These are phyloP conservation scores for Aspergillus leporis DNA, from an alignment of 495 filamentous ascomycete species.

Conservation along the genomic window DNA sequence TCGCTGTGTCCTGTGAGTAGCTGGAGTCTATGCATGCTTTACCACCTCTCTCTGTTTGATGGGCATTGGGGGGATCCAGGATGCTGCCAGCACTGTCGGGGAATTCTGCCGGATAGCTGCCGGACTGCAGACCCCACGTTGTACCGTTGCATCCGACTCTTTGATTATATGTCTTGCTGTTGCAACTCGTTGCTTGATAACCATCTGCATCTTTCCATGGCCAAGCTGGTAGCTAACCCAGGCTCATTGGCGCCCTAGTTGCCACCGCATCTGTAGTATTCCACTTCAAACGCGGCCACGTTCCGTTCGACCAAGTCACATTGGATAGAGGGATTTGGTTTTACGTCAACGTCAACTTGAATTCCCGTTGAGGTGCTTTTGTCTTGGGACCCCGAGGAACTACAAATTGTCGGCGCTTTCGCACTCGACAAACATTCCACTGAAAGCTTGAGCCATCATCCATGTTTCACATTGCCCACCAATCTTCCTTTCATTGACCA, in stretches of 20 bases:
- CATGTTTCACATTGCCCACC: slow-evolving; percentile 9
- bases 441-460: not conserved
- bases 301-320: slow-evolving; percentile 4
- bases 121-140: slow-evolving; percentile 1
- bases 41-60: slow-evolving; percentile 12
- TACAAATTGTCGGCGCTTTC: slow-evolving; percentile 7
- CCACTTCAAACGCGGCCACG: slow-evolving; percentile 10
- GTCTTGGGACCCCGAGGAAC: slow-evolving; percentile 1
- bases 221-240: slow-evolving; percentile 18
- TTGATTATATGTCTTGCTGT: not conserved
- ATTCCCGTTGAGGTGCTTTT: not conserved
- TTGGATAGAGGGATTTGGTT: not conserved
- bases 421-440: not conserved
- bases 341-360: not conserved
- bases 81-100: slow-evolving; percentile 2
- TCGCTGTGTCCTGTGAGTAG: slow-evolving; percentile 17
- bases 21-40: slow-evolving; percentile 4
- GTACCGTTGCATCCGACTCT: not conserved
- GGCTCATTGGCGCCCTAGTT: slow-evolving; percentile 11
- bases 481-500: not conserved
- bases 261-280: slow-evolving; percentile 13
- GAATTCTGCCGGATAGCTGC: slow-evolving; percentile 1
- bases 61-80: slow-evolving; percentile 4
- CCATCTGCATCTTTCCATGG: slow-evolving; percentile 8
- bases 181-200: slow-evolving; percentile 1